phyloP scores from a whole-genome alignment of 768 basidiomycete genomes.

The Phylloporus sp. region DNA sequence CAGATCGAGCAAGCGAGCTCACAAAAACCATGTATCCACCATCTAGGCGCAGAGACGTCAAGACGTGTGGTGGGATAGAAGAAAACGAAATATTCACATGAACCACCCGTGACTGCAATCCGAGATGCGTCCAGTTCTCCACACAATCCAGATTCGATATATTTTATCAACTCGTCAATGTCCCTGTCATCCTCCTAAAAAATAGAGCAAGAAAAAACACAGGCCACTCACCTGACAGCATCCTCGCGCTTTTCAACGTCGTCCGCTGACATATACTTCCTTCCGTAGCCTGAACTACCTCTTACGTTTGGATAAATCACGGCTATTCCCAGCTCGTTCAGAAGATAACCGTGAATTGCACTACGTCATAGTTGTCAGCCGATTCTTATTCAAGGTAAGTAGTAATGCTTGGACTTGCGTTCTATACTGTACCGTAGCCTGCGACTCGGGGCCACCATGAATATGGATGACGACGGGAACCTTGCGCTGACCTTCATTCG shows the following conservation, averaged over 20 bases:
- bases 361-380: constrained; percentile 14
- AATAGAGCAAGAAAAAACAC: neutral
- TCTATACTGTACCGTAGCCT: constrained; percentile 32
- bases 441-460: constrained; percentile 38
- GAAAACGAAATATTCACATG: constrained; percentile 26
- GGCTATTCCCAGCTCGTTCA: constrained; percentile 38
- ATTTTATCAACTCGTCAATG: constrained; percentile 34
- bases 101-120: constrained; percentile 41
- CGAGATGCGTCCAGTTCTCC: constrained; percentile 32
- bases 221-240: constrained; percentile 33
- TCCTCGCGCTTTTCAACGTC: constrained; percentile 41
- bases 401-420: constrained; percentile 24
- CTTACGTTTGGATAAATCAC: constrained; percentile 41
- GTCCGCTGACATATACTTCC: constrained; percentile 35
- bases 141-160: constrained; percentile 31
- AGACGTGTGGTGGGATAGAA: neutral
- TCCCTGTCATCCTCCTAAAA: constrained; percentile 24
- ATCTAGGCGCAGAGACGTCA: constrained; percentile 17
- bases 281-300: constrained; percentile 41
- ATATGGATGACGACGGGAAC: constrained; percentile 35
- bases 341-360: constrained; percentile 36
- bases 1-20: constrained; percentile 6
- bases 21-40: constrained; percentile 41
- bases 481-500: constrained; percentile 22
- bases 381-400: neutral